phyloP scores from a whole-genome alignment of 2,329 filamentous ascomycete species.

The Harringtonia aguacate region DNA sequence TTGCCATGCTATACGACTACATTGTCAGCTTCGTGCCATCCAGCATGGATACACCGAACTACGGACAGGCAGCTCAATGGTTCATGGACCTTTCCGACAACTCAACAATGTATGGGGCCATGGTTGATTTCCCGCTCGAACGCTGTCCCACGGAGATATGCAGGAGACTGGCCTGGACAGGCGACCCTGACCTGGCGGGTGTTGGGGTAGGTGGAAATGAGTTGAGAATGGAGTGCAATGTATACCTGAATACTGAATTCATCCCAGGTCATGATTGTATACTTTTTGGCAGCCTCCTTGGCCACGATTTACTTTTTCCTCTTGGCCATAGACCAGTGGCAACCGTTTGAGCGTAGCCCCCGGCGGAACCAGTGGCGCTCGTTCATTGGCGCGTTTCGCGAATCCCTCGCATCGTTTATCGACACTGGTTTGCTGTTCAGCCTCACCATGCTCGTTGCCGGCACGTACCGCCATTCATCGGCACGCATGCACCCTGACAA shows the following conservation, averaged over 20 bases:
- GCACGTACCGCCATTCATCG: constrained; percentile 10
- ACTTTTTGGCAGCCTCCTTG: constrained; percentile 10
- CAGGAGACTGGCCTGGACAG: constrained; percentile 9
- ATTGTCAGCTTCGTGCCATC: neutral
- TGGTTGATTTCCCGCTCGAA: neutral
- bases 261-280: constrained; percentile 12
- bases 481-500: constrained; percentile 8
- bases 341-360: neutral
- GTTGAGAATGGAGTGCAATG: too few relatives aligned
- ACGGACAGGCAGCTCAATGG: constrained; percentile 4
- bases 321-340: constrained; percentile 6
- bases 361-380: neutral
- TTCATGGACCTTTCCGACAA: neutral
- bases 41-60: neutral
- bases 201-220: constrained; percentile 6
- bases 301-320: constrained; percentile 9
- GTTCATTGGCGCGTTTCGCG: constrained; percentile 6
- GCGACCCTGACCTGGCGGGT: constrained; percentile 13
- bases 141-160: constrained; percentile 6
- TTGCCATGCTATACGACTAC: neutral
- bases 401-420: constrained; percentile 10
- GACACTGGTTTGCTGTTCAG: constrained; percentile 13
- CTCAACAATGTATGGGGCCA: neutral
- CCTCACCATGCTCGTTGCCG: constrained; percentile 9
- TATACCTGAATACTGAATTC: too few relatives aligned